Conservation (phyloP, 2,329 filamentous ascomycete species). For the Calonectria ilicicola region DNA sequence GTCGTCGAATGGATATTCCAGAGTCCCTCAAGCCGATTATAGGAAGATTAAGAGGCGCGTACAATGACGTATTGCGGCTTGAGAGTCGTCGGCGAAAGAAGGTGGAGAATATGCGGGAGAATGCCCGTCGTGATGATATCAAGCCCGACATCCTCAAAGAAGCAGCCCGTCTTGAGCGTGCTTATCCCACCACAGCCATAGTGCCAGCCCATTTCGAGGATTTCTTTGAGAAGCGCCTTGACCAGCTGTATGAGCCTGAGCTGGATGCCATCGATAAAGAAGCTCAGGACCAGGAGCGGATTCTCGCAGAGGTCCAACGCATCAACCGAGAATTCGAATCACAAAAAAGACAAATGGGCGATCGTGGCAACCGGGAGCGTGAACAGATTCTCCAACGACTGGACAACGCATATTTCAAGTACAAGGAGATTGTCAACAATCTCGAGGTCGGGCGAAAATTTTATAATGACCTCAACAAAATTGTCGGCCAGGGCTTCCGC, state of each 20-base stretch:
- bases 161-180: constrained; percentile 85
- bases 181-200: constrained; percentile 86
- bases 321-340: constrained; percentile 83
- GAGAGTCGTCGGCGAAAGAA: constrained; percentile 85
- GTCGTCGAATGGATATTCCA: constrained; percentile 81
- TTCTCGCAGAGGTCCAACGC: constrained; percentile 76
- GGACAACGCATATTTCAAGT: constrained; percentile 93
- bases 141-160: constrained; percentile 86
- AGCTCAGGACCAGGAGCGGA: constrained; percentile 78
- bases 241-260: constrained; percentile 82
- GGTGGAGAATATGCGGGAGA: constrained; percentile 82
- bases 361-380: constrained; percentile 74
- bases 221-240: constrained; percentile 86
- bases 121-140: constrained; percentile 88
- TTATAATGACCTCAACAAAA: constrained; percentile 93
- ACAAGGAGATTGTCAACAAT: constrained; percentile 95
- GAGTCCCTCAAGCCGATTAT: constrained; percentile 85
- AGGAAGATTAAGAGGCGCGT: constrained; percentile 78
- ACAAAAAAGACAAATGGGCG: constrained; percentile 75
- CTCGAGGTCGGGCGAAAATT: constrained; percentile 93
- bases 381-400: constrained; percentile 89
- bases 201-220: constrained; percentile 92
- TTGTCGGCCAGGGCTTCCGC: constrained; percentile 82
- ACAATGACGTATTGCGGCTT: constrained; percentile 87
- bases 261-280: constrained; percentile 78